Evolutionary conservation across 2,329 filamentous ascomycete species (phyloP), one percentile per base, ranked within the genome.

Genomic region (Neonectria ditissima): DNA sequence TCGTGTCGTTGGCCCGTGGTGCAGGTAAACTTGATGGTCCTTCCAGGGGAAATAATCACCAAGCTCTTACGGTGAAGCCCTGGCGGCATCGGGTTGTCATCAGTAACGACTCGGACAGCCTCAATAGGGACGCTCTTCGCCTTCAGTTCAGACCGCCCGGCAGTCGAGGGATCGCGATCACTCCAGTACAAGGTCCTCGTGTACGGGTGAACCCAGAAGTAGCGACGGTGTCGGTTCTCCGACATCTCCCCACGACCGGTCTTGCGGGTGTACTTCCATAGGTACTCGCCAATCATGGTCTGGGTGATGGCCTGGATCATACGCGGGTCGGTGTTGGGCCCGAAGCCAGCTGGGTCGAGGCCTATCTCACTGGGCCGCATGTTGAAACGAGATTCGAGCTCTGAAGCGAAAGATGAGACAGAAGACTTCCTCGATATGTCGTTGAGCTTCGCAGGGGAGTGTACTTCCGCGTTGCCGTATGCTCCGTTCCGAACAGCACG

Each of bases 261-360:
- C 82, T 96, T 97, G 73, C 96, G 91, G 0, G 96, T 99, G 80
- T 99, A 99, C 79, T 99, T 99, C 96, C 96, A 99, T 43, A 99
- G 84, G 78, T 95, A 98, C 78, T 99, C 96, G 59, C 96, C 96
- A 75, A 99, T 98, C 96, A 99, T 99, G 18, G 96, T 98, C 80
- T 99, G 95, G 2, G 96, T 99, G 69, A 99, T 97, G 52, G 96
- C 96, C 81, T 97, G 94, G 71, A 99, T 98, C 94, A 99, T 97
- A 72, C 95, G 92, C 66, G 95, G 95, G 80, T 99, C 96, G 5
- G 94, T 97, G 67, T 87, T 87, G 20, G 89, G 83, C 10, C 89
- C 87, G 64, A 96, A 86, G 14, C 90, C 90, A 50, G 82, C 79
- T 7, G 82, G 73, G 47, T 81, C 81, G 57, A 88, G 83, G 47